Evolutionary conservation across 1,139 yeast genomes (phyloP).

Genomic region (Hyphopichia khmerensis): DNA sequence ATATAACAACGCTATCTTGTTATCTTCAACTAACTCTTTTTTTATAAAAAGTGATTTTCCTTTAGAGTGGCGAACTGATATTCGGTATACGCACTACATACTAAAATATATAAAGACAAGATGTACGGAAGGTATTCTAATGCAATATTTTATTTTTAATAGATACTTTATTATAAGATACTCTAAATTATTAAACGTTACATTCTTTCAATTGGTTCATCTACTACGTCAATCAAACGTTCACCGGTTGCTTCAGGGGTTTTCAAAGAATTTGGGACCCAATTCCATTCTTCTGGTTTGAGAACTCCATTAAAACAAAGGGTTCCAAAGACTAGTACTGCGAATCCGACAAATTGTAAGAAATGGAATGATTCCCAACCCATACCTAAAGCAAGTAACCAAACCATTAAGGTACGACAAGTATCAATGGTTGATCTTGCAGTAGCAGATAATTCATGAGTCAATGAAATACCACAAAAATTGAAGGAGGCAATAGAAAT

Average conservation of each 20-base stretch:
- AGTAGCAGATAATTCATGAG: slow-evolving; percentile 68
- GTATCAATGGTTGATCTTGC: slow-evolving; percentile 80
- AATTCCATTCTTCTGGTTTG: slow-evolving; percentile 43
- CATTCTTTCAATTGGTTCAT: slow-evolving; percentile 11
- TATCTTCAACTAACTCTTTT: neutral
- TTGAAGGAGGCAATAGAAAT: slow-evolving; percentile 71
- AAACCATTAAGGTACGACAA: slow-evolving; percentile 71
- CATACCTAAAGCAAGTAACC: slow-evolving; percentile 69
- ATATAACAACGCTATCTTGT: neutral
- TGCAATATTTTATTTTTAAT: neutral
- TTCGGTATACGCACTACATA: neutral
- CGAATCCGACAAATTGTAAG: slow-evolving; percentile 66
- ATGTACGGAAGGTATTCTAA: neutral
- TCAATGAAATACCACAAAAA: slow-evolving; percentile 70
- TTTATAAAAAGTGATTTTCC: neutral
- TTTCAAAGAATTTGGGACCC: slow-evolving; percentile 47
- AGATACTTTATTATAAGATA: neutral
- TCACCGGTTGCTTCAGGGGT: slow-evolving; percentile 5
- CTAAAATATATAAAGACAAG: too few species aligned
- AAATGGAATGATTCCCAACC: slow-evolving; percentile 76
- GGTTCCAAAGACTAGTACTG: slow-evolving; percentile 67
- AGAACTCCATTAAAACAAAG: slow-evolving; percentile 72
- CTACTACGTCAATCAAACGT: slow-evolving; percentile 8
- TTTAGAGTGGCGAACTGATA: neutral
- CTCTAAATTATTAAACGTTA: neutral